Conservation (phyloP, 1,139 yeast genomes). For the Zygosaccharomyces pseudobailii region DNA sequence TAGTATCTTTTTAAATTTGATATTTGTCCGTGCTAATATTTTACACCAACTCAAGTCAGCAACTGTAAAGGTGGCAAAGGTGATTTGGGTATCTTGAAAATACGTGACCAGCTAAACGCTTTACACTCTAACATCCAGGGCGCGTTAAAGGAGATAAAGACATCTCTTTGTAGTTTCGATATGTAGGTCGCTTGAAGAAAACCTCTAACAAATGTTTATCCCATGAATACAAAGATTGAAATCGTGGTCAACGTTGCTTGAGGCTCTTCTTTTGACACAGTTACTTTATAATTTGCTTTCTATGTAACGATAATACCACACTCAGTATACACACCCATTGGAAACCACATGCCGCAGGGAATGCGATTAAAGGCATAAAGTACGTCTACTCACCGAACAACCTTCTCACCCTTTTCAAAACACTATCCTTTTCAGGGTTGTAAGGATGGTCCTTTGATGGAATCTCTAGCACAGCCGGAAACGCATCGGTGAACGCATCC, state of each 20-base stretch:
- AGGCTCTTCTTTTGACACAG: too few relatives aligned
- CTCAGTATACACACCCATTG: neutral
- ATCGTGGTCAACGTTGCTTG: too few relatives aligned
- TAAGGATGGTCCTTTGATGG: slow-evolving; percentile 99
- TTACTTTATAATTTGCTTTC: too few relatives aligned
- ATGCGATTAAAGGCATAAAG: neutral
- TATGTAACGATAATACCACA: too few relatives aligned
- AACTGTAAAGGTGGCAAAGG: too few relatives aligned
- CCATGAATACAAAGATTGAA: neutral
- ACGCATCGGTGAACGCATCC: slow-evolving; percentile 82
- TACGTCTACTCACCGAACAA: slow-evolving; percentile 73
- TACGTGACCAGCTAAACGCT: too few relatives aligned
- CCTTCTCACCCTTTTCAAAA: slow-evolving; percentile 88
- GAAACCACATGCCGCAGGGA: neutral
- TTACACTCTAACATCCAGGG: too few relatives aligned
- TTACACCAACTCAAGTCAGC: too few relatives aligned
- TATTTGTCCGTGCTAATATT: too few relatives aligned
- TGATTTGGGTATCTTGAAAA: too few relatives aligned
- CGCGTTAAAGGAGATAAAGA: too few relatives aligned
- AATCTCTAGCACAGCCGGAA: slow-evolving; percentile 94
- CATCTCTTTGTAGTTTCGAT: neutral
- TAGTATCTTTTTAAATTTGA: too few relatives aligned
- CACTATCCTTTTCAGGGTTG: slow-evolving; percentile 95
- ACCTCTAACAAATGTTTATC: neutral
- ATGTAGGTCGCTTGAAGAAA: neutral